Conservation (phyloP, 2,329 filamentous ascomycete species). For the Lecanosticta acicola region DNA sequence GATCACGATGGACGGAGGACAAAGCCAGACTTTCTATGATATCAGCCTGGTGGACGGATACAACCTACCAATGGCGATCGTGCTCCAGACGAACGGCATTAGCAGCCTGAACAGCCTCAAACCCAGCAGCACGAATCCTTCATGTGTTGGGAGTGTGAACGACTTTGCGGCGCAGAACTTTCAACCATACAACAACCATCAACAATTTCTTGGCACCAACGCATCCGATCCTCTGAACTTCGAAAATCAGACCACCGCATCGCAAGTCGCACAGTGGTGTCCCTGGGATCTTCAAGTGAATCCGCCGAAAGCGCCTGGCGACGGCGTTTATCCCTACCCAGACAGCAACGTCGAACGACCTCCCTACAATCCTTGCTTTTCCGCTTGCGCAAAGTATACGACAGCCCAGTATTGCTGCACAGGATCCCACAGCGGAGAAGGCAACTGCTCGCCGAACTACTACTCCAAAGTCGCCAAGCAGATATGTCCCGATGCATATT, state of each 20-base stretch:
- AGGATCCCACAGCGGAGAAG: constrained; percentile 59
- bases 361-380: constrained; percentile 70
- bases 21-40: constrained; percentile 71
- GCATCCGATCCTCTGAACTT: constrained; percentile 61
- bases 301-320: constrained; percentile 63
- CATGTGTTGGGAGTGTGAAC: constrained; percentile 67
- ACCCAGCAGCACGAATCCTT: constrained; percentile 69
- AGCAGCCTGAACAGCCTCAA: constrained; percentile 58
- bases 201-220: constrained; percentile 55
- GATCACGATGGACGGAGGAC: constrained; percentile 67
- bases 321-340: constrained; percentile 74
- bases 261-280: constrained; percentile 63
- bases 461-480: constrained; percentile 67
- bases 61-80: constrained; percentile 65
- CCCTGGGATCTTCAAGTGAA: constrained; percentile 70
- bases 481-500: constrained; percentile 80
- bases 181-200: constrained; percentile 50
- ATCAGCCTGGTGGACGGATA: constrained; percentile 82
- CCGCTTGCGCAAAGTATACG: constrained; percentile 66
- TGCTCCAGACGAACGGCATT: constrained; percentile 51
- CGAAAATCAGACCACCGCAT: constrained; percentile 54
- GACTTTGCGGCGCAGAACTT: constrained; percentile 46
- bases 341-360: constrained; percentile 67
- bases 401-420: constrained; percentile 68
- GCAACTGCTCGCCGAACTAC: constrained; percentile 58